phyloP scores from a whole-genome alignment of 1,284 basidiomycete genomes.

The Rhodotorula glutinis region DNA sequence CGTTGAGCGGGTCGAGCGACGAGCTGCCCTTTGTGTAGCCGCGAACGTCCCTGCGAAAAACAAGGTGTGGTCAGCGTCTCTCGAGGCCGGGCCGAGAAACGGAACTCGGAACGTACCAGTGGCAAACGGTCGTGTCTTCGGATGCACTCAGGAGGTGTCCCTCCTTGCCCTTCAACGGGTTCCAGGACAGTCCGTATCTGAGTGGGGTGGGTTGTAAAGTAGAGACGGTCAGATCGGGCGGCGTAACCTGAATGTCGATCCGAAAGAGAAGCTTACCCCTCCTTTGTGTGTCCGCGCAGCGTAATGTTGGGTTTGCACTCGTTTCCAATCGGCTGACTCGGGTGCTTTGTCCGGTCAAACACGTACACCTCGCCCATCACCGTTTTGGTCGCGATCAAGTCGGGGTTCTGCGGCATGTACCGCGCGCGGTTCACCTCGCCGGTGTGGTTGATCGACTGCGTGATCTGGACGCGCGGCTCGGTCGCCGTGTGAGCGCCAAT shows the following conservation, averaged over 20 bases:
- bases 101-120: constrained; percentile 64
- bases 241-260: not conserved
- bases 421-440: constrained; percentile 96
- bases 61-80: too few relatives aligned
- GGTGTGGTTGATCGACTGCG: constrained; percentile 91
- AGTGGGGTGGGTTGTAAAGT: not conserved
- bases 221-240: not conserved
- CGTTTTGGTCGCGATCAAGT: constrained; percentile 92
- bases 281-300: constrained; percentile 81
- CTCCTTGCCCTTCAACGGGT: constrained; percentile 60
- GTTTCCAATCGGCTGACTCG: constrained; percentile 78
- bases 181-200: constrained; percentile 94
- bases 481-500: constrained; percentile 80
- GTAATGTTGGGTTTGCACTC: constrained; percentile 87
- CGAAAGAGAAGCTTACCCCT: constrained; percentile 67
- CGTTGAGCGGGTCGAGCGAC: constrained; percentile 72
- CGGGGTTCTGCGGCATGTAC: constrained; percentile 98
- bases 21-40: constrained; percentile 77
- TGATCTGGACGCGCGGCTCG: constrained; percentile 77
- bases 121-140: constrained; percentile 92
- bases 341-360: constrained; percentile 96
- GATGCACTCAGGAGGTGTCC: constrained; percentile 89
- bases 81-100: not conserved
- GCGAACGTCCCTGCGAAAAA: constrained; percentile 73
- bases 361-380: constrained; percentile 85